Evolutionary conservation across 495 filamentous ascomycete species (phyloP), one percentile per base, ranked within the genome.

Genomic region (Xylaria sp.): DNA sequence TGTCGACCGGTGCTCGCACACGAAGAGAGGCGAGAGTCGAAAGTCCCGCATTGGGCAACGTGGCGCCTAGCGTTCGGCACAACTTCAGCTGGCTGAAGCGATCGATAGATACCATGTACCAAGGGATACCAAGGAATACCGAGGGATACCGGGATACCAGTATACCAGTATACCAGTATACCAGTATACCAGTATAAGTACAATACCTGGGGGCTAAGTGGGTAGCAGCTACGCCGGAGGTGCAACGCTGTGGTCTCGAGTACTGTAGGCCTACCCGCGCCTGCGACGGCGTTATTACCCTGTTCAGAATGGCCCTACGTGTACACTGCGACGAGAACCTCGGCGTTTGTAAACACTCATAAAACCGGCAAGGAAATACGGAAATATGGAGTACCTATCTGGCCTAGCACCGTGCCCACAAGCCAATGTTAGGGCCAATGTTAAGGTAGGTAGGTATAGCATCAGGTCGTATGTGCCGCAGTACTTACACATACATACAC

Each of bases 261-360:
- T 59, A n/a, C 50, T 11, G 26, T n/a, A 41, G 19, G 44, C 37
- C 14, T 21, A 43, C 46, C 50, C 64, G 64, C 64, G n/a, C n/a
- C n/a, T 55, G 48, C 64, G 64, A 24, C 64, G 64, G 64, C 64
- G 33, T 37, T 67, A 67, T 67, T 67, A 31, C 64, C 48, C 48
- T 65, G 26, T 53, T 55, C 48, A 67, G 64, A 35, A 26, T 15
- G 64, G 21, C 64, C 46, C 48, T 66, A 24, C 24, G 14, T 33
- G 61, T 26, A 33, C 24, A 43, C 61, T 17, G 40, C 14, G 24
- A 41, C 4, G 44, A 55, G 33, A 53, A 24, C 31, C 46, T 55
- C 46, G 64, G 64, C 64, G 64, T 48, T 19, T 52, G 62, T 50
- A 15, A 31, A 29, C 40, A 37, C 15, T 14, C 33, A 21, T n/a